Base-by-base conservation (phyloP, 371 early-diverging fungal species). In the Enterospora canceri region DNA sequence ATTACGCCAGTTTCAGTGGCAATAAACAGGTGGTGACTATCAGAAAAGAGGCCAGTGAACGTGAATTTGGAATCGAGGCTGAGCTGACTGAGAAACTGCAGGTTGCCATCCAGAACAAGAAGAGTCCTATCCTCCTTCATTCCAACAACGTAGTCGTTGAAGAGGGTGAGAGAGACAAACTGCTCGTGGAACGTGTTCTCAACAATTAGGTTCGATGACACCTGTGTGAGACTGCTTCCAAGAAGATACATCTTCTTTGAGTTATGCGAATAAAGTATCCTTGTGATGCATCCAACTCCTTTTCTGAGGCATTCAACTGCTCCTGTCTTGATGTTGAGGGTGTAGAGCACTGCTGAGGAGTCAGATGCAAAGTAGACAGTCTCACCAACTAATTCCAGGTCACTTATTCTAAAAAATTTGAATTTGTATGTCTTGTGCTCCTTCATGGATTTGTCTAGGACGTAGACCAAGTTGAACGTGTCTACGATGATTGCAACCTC, bases 391-490 rank as follows among this genome's bases (percentile, higher is more conserved):
- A 18, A 40, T 23, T 30, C 34, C 46, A 62, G 28, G 49, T 74
- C 75, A 18, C 34, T 48, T 29, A 70, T 54, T 26, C 46, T 33
- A 58, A 65, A 74, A 23, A 47, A 40, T n/a, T 68, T 67, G 49
- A 74, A 51, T 53, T 61, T 70, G 33, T 64, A 54, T 24, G 67
- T 47, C 26, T 70, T 62, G 23, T 31, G 24, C 32, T 66, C 30
- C 33, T 74, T 33, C 56, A 57, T 60, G 31, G 46, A 33, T 26
- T 58, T 64, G 16, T 57, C 49, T n/a, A 67, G 28, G 21, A 70
- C 53, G 46, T 74, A 74, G n/a, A 74, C 51, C 5, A 62, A 57
- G 54, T 70, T 74, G 30, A 70, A 71, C 15, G 71, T 63, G 51
- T 74, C 75, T 26, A 74, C 68, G 35, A 65, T 19, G 23, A 66